Conservation (phyloP, 148 eudicot genomes). For the Rhododendron simsii region DNA sequence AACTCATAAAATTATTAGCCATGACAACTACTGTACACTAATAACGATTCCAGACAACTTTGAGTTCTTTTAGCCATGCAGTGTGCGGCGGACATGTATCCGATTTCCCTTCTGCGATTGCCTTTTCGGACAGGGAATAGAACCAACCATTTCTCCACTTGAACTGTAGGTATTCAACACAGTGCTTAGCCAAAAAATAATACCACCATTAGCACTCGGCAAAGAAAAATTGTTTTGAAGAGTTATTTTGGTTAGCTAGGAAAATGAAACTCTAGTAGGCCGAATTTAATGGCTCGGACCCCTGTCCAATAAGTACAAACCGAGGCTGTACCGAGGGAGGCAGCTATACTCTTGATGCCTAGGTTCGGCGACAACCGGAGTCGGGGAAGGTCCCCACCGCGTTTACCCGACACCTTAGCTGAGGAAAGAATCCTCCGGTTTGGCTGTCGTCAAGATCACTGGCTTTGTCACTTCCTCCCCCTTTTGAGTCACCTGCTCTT, state of each 20-base stretch:
- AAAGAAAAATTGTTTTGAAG: neutral
- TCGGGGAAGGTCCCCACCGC: too few species aligned
- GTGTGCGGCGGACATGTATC: constrained; percentile 96
- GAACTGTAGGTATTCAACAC: constrained; percentile 46
- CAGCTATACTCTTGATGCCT: too few species aligned
- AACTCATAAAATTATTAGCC: neutral
- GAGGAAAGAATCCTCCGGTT: too few species aligned
- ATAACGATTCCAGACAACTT: constrained; percentile 37
- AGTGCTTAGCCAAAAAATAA: neutral
- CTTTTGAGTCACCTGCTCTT: too few species aligned
- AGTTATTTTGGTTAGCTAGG: neutral
- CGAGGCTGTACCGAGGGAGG: too few species aligned
- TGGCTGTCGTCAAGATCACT: too few species aligned
- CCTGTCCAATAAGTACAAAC: too few species aligned
- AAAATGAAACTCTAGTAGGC: too few species aligned
- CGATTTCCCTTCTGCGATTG: constrained; percentile 64
- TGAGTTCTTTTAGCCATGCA: constrained; percentile 82
- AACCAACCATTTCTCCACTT: constrained; percentile 99
- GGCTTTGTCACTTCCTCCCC: too few species aligned
- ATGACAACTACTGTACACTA: neutral
- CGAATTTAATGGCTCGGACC: too few species aligned
- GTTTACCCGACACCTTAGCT: too few species aligned
- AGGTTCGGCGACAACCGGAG: too few species aligned
- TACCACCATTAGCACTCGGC: neutral
- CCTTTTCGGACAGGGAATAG: constrained; percentile 85